Evolutionary conservation across 106 monocot genomes (phyloP), one percentile per base, ranked within the genome.

Genomic region (Allium fistulosum): DNA sequence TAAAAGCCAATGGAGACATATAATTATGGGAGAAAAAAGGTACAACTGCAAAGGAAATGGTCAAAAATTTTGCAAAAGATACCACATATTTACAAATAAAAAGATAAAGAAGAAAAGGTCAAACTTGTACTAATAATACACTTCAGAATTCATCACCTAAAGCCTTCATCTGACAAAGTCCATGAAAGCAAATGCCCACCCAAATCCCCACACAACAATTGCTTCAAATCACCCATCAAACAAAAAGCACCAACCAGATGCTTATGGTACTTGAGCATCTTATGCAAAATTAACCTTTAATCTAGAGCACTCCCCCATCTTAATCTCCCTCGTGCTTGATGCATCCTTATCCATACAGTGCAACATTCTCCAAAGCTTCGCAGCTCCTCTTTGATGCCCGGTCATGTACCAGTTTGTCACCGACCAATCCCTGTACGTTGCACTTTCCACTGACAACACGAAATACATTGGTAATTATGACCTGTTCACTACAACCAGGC

Each of bases 311-410:
- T 63, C 77, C 59, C 52, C 71, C 17, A 79, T 15, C 26, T 59
- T 69, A 22, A 85, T 66, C 28, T 71, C 82, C 17, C 72, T 79
- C 51, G 17, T 2, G 46, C 53, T 62, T 1, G 65, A 53, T 55
- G 86, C 84, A 13, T 75, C 82, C 7, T 75, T n/a, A 0, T 79
- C 50, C 0, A 76, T 72, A 75, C 22, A 79, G 68, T 97, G 92
- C 51, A 92, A 74, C 97, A 92, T 97, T 46, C 87, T 92, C 97
- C 97, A 97, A 15, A 97, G 75, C 63, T 97, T 97, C 62, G 92
- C 86, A 1, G 89, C 97, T 26, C 97, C 97, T 53, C 97, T 97
- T 72, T 97, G 88, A 63, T 97, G 97, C 13, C 97, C 97, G 1
- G 97, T 97, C 46, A 92, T 86, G 49, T 80, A 92, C 97, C 92